A percentile compares a stretch with the other conserved stretches of the same genome.
Conservation (phyloP, 257 asterid species). For the Ajuga chamaepitys region DNA sequence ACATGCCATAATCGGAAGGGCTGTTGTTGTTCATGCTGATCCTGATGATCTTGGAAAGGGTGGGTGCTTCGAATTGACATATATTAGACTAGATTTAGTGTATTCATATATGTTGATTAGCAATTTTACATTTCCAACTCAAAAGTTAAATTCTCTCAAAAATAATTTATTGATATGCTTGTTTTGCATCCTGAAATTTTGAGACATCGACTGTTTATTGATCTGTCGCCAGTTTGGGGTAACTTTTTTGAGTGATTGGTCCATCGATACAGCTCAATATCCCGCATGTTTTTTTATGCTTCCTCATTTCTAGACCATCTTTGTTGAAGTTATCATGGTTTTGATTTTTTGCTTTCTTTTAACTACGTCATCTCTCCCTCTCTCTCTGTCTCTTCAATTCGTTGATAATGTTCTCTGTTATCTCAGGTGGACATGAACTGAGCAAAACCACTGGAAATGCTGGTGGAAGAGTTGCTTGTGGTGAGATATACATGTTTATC, state of each 20-base stretch:
- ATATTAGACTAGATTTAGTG: not conserved
- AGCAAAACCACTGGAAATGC: conserved; percentile 98
- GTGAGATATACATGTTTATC: conserved; percentile 28
- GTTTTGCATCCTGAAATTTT: not conserved
- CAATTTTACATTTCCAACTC: not conserved
- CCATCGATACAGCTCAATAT: not conserved
- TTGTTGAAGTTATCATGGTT: not conserved
- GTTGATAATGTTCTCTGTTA: not conserved
- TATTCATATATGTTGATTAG: not conserved
- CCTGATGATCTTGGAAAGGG: conserved; percentile 98
- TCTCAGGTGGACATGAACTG: conserved; percentile 91
- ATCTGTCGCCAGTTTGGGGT: not conserved
- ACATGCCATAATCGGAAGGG: conserved; percentile 84
- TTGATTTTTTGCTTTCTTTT: not conserved
- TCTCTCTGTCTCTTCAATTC: not conserved
- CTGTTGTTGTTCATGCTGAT: conserved; percentile 98
- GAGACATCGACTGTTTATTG: not conserved
- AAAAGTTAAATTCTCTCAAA: not conserved
- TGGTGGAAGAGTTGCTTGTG: conserved; percentile 96
- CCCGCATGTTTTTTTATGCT: no score
- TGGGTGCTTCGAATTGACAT: conserved; percentile 12
- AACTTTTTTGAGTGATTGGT: not conserved
- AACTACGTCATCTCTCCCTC: not conserved
- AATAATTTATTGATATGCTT: not conserved
- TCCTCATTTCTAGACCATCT: not conserved